These are phyloP conservation scores for Cercospora janseana DNA, from an alignment of 2,329 filamentous ascomycete species.

Conservation along the genomic window DNA sequence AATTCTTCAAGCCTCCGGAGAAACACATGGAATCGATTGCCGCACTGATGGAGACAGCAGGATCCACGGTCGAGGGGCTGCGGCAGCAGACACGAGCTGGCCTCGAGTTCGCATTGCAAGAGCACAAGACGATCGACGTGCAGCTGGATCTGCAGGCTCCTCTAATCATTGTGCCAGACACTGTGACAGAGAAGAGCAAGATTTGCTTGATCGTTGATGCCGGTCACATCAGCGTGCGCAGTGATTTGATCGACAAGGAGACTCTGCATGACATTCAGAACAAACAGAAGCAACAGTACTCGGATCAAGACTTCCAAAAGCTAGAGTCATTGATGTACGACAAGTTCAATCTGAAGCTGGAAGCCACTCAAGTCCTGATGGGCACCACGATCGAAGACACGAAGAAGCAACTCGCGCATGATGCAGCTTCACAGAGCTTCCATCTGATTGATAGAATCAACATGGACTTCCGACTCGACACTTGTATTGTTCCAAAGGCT, in stretches of 20 bases:
- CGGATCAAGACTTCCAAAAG: constrained; percentile 80
- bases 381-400: constrained; percentile 90
- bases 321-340: constrained; percentile 97
- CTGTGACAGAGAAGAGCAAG: constrained; percentile 74
- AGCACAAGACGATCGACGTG: constrained; percentile 97
- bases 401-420: constrained; percentile 72
- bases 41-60: constrained; percentile 91
- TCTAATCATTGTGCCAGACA: constrained; percentile 93
- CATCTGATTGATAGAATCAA: constrained; percentile 97
- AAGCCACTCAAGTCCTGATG: constrained; percentile 92
- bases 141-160: constrained; percentile 94
- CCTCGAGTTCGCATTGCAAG: constrained; percentile 91
- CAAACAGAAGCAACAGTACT: constrained; percentile 85
- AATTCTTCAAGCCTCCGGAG: constrained; percentile 95
- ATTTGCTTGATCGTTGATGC: constrained; percentile 93
- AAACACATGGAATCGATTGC: constrained; percentile 98
- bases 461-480: constrained; percentile 93
- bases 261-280: constrained; percentile 85
- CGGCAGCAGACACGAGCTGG: constrained; percentile 94
- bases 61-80: constrained; percentile 90
- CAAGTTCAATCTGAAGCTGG: constrained; percentile 87
- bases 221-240: constrained; percentile 91
- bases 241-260: constrained; percentile 87
- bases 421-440: constrained; percentile 64
- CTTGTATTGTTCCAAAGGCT: constrained; percentile 93